Evolutionary conservation across 257 asterid species (phyloP).

Genomic region (Solanum pinnatisectum): DNA sequence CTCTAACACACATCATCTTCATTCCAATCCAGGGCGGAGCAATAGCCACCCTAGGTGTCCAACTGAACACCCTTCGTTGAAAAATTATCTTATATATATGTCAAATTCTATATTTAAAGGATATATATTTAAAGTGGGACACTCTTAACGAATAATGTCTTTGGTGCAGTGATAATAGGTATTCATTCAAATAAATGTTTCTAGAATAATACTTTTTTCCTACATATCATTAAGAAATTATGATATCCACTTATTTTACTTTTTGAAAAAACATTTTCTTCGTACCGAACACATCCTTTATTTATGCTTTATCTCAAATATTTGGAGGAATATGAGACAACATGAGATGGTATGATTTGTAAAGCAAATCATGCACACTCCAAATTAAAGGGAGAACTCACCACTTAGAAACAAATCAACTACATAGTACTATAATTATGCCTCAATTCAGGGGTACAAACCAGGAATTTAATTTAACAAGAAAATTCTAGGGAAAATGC

Average conservation of each 20-base stretch:
- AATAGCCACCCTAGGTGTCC: not conserved
- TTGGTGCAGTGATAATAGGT: too few species aligned
- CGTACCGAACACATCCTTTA: not conserved
- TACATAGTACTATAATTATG: not conserved
- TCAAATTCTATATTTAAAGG: fast-evolving
- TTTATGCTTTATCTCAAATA: not conserved
- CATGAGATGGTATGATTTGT: not conserved
- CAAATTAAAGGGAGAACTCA: not conserved
- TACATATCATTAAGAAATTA: not conserved
- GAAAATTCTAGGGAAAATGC: not conserved
- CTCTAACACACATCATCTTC: too few species aligned
- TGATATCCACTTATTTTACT: too few species aligned
- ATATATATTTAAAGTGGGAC: too few species aligned
- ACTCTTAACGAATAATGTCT: too few species aligned
- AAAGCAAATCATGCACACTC: not conserved
- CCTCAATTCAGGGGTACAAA: not conserved
- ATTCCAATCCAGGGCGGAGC: not conserved
- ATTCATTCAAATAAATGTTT: not conserved
- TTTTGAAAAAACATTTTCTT: too few species aligned
- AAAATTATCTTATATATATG: too few species aligned
- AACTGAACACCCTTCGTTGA: fast-evolving
- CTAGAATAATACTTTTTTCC: not conserved
- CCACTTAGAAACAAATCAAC: not conserved
- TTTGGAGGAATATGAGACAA: not conserved
- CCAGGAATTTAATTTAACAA: not conserved